Evolutionary conservation across 78 protist genomes (phyloP).

Genomic region (Planoprotostelium fungivorum): DNA sequence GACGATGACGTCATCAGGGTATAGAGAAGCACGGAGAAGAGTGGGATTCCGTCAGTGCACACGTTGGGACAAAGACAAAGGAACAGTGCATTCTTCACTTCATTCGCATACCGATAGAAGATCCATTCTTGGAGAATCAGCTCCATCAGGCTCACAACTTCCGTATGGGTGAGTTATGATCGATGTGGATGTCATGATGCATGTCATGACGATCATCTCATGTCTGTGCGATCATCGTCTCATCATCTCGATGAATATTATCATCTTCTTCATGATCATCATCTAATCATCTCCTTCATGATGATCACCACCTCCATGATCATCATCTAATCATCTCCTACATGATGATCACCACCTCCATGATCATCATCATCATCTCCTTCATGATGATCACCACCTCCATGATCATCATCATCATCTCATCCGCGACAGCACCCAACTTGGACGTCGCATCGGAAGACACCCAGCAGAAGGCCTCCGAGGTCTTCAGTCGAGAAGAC

Average conservation of each 20-base stretch:
- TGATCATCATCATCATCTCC: neutral
- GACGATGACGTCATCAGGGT: too few species aligned
- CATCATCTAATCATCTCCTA: neutral
- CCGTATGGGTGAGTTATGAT: constrained; percentile 1
- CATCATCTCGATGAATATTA: constrained; percentile 15
- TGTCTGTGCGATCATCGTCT: too few species aligned
- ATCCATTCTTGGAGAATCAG: constrained; percentile 52
- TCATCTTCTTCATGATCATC: constrained; percentile 1
- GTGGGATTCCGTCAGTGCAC: constrained; percentile 58
- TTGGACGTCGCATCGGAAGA: neutral
- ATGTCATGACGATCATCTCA: constrained; percentile 17
- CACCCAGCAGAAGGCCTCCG: neutral
- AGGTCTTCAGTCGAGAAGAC: neutral
- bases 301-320: neutral
- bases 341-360: neutral
- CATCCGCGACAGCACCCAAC: neutral
- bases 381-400: neutral
- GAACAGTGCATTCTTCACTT: constrained; percentile 71
- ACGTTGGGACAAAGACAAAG: constrained; percentile 60
- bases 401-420: too few species aligned
- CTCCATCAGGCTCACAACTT: constrained; percentile 8
- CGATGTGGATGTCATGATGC: constrained; percentile 7
- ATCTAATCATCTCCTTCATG: neutral
- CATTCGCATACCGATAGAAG: constrained; percentile 68
- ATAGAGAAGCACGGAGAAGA: constrained; percentile 44